Evolutionary conservation across 139 green algal species (phyloP).

Genomic region (Marvania coccoides): DNA sequence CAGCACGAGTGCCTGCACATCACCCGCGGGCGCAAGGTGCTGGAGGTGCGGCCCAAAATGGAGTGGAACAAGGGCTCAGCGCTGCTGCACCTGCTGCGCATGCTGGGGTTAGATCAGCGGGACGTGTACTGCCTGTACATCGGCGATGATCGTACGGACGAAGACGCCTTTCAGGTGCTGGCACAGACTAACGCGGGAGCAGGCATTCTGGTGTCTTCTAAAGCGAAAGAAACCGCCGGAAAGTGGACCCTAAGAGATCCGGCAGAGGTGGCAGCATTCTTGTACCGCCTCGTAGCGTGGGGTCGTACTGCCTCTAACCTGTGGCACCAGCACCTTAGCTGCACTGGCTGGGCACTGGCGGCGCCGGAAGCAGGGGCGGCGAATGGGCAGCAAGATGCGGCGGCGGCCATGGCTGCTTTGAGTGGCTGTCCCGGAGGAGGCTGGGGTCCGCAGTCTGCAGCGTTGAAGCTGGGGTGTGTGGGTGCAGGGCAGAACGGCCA

Average conservation of each 20-base stretch:
- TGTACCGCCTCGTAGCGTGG: conserved; percentile 49
- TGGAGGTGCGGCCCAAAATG: conserved; percentile 86
- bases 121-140: conserved; percentile 88
- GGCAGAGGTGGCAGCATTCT: conserved; percentile 58
- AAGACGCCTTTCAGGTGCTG: conserved; percentile 87
- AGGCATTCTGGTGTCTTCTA: conserved; percentile 78
- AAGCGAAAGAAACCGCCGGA: conserved; percentile 67
- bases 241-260: conserved; percentile 66
- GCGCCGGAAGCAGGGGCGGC: too few relatives aligned
- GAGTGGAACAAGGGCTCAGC: conserved; percentile 96
- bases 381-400: too few relatives aligned
- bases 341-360: too few relatives aligned
- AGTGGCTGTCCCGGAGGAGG: too few relatives aligned
- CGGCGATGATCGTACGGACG: conserved; percentile 95
- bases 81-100: conserved; percentile 79
- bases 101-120: conserved; percentile 53
- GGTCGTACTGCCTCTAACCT: conserved; percentile 30
- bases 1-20: conserved; percentile 48
- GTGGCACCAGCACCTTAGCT: too few relatives aligned
- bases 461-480: too few relatives aligned
- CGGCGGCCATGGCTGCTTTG: too few relatives aligned
- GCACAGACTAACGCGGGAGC: conserved; percentile 20
- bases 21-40: conserved; percentile 82
- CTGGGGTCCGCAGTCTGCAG: too few relatives aligned
- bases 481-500: too few relatives aligned